Base-by-base conservation (phyloP, 805 yeast species). In the Candida corydali region DNA sequence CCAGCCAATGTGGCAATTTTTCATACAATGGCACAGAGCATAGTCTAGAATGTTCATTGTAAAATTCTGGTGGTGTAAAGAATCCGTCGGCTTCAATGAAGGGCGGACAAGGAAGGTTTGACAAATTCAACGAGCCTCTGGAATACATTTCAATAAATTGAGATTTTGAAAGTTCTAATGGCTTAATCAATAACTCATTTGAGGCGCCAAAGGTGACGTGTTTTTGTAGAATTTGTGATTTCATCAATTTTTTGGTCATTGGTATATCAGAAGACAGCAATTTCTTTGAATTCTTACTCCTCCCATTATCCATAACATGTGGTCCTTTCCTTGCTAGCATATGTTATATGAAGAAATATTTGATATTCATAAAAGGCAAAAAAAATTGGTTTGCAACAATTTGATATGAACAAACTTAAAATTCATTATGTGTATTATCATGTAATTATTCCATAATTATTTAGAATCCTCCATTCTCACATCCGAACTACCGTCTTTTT, bases 11-110 rank as follows among this genome's bases (percentile, higher is more conserved):
- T 2, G 63, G 65, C 19, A 59, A 49, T 17, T 60, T 53, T 17
- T 52, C 40, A 36, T 68, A 70, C 17, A 51, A 37, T 15, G 63
- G 67, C 1, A 77, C 80, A 0, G 65, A 61, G 34, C 61, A 64
- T 15, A 64, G 50, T 35, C 86, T 58, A 9, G 54, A 42, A 1
- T 55, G 45, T 46, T 82, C 88, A 31, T 69, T 57, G 45, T 69
- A 69, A 30, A 76, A 64, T 16, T 70, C 76, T 0, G 91, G 91
- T 0, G 89, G 78, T 19, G 68, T 63, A 60, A 81, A 62, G 36
- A 76, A 59, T 2, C 76, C 75, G 4, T 57, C 52, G 16, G 42
- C 42, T 15, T 61, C 51, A 39, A 77, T 65, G 43, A 80, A 73
- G 0, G 70, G 57, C 0, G 91, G 91, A 35, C 78, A 61, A 2